Percentiles rank a stretch among this genome's conserved stretches.
Evolutionary conservation across 805 yeast genomes (phyloP).

Genomic region (Pichia californica): DNA sequence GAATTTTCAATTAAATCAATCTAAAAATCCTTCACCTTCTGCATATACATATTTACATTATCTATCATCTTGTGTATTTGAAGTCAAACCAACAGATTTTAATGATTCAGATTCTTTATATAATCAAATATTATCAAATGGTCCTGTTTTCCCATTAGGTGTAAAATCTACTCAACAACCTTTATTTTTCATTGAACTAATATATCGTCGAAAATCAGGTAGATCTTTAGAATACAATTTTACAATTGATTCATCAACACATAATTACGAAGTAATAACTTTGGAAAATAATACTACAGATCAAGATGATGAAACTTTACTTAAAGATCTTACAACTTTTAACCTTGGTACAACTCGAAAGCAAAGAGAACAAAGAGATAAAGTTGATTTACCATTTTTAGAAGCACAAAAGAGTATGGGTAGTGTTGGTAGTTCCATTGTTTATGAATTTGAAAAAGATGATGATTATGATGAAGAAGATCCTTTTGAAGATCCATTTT

Average conservation of each 20-base stretch:
- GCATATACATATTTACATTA: conserved; percentile 38
- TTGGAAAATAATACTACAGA: conserved; percentile 10
- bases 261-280: conserved; percentile 28
- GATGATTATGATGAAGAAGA: conserved; percentile 98
- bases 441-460: conserved; percentile 91
- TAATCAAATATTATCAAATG: background rate
- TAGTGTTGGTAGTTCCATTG: conserved; percentile 85
- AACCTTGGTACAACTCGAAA: conserved; percentile 68
- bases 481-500: conserved; percentile 85
- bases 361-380: conserved; percentile 72
- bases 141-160: conserved; percentile 9
- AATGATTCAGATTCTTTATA: conserved; percentile 7
- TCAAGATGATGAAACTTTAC: conserved; percentile 35
- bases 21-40: conserved; percentile 22
- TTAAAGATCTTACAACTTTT: conserved; percentile 80
- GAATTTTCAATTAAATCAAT: conserved; percentile 10
- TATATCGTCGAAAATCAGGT: conserved; percentile 79
- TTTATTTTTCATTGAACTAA: conserved; percentile 43
- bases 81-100: conserved; percentile 41
- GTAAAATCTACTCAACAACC: conserved; percentile 3
- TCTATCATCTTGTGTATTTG: conserved; percentile 71
- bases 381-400: conserved; percentile 85
- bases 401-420: conserved; percentile 72
- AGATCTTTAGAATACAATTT: conserved; percentile 57
- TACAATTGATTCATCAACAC: conserved; percentile 42